Evolutionary conservation across 768 basidiomycete genomes (phyloP), one percentile per base, ranked within the genome.

Genomic region (Mrakia blollopis): DNA sequence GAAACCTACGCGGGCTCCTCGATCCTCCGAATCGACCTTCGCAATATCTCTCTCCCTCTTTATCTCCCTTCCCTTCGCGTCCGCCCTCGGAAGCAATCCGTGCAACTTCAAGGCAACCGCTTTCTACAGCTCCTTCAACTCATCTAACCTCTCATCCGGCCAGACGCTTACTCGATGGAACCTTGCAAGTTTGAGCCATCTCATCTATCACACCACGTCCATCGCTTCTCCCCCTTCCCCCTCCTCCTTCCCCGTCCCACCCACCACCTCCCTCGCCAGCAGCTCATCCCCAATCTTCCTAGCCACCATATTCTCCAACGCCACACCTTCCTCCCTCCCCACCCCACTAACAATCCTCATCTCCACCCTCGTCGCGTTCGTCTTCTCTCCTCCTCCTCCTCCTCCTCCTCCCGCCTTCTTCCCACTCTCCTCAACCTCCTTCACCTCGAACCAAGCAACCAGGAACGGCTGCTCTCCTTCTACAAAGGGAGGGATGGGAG

Each of bases 231-330:
- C 47, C 11, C n/a, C 25, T 50, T 5, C 68, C 25, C 13, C 44
- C 9, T 28, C 5, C 39, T 50, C 30, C 30, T 18, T 28, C 2
- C 50, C 70, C 50, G 32, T 54, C 35, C 50, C 69, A 18, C 25
- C n/a, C 44, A 8, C 30, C 69, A 32, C 39, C 2, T 6, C 44
- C 16, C n/a, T 32, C 32, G 37, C 44, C 11, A 23, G 25, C 65
- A 39, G n/a, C 25, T 25, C 35, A 11, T 68, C 65, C 25, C 52
- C 71, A 21, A 72, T 28, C 35, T 72, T 72, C 54, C 71, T 52
- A 14, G 30, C 71, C 18, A 72, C 50, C 71, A 72, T 60, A 21
- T 32, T 72, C 71, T 50, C 47, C 54, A 72, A 37, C 35, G 52
- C 71, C 3, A 32, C 52, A 0, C 30, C 47, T 6, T 50, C 71